Conservation (phyloP, 148 eudicot genomes). For the Chenopodium album region DNA sequence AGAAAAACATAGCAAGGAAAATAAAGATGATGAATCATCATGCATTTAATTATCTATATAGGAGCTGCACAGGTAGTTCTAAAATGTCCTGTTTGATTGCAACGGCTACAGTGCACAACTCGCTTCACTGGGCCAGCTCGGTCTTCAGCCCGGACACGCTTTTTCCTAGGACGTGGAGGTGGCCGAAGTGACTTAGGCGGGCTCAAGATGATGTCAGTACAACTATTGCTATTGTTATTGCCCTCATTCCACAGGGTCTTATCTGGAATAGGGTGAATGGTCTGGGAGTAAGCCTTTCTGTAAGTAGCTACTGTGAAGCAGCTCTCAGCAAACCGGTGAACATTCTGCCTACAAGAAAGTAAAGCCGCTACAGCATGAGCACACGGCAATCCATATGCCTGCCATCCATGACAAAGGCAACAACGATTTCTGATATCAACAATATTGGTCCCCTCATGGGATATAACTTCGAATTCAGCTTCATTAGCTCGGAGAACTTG, state of each 20-base stretch:
- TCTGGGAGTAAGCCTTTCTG: conserved; percentile 65
- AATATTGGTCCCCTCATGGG: conserved; percentile 51
- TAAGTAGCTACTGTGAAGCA: conserved; percentile 64
- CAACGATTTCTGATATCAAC: conserved; percentile 65
- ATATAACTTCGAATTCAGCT: conserved; percentile 67
- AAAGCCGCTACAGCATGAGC: conserved; percentile 77
- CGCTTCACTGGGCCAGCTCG: conserved; percentile 43
- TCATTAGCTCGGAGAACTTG: conserved; percentile 69
- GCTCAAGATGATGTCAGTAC: conserved; percentile 33
- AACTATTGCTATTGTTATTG: background rate
- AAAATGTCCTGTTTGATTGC: conserved; percentile 78
- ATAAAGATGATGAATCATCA: background rate
- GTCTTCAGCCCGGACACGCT: conserved; percentile 43
- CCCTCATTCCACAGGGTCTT: conserved; percentile 48
- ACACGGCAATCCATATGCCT: conserved; percentile 65
- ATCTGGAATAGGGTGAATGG: conserved; percentile 70
- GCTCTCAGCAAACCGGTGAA: conserved; percentile 62
- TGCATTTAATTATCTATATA: conserved; percentile 30
- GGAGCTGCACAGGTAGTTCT: conserved; percentile 76
- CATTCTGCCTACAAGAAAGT: conserved; percentile 71
- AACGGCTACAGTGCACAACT: conserved; percentile 75
- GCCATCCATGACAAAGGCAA: conserved; percentile 70
- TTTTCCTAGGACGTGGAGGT: conserved; percentile 55
- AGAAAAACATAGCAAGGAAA: background rate
- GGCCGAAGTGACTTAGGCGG: conserved; percentile 62